Evolutionary conservation across 345 rosid species (phyloP).

Genomic region (Eutrema yunnanense): DNA sequence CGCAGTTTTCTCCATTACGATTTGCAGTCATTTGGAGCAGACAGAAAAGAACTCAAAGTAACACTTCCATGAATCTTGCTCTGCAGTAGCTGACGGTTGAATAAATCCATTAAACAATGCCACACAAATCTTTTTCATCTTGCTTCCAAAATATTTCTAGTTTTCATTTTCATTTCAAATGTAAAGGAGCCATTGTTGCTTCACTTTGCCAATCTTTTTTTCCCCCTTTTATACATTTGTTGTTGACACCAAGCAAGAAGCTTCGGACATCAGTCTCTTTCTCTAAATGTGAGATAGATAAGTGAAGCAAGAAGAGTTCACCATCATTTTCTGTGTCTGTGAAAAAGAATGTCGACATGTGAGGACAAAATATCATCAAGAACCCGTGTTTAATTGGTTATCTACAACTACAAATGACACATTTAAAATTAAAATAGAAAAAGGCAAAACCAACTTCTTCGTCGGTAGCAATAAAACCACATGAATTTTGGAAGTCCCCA

Average conservation of each 20-base stretch:
- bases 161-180: not conserved
- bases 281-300: not conserved
- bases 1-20: not conserved
- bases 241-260: constrained; percentile 10
- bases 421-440: not conserved
- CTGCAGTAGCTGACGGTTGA: not conserved
- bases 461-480: constrained; percentile 27
- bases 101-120: constrained; percentile 17
- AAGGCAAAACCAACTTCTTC: constrained; percentile 2
- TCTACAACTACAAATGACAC: not conserved
- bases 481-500: constrained; percentile 3
- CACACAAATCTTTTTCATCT: not conserved
- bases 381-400: constrained; percentile 21
- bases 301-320: not conserved
- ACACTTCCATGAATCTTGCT: constrained; percentile 48
- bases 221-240: not conserved
- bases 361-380: constrained; percentile 7
- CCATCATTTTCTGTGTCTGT: constrained; percentile 9
- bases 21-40: constrained; percentile 73
- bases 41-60: constrained; percentile 75
- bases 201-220: not conserved
- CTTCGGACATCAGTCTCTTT: not conserved
- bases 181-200: constrained; percentile 13
- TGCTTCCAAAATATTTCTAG: constrained; percentile 9
- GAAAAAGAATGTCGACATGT: not conserved